Percentiles rank a stretch among this genome's conserved stretches.
Evolutionary conservation across 306 rosid genomes (phyloP).

Genomic region (Castanea crenata): DNA sequence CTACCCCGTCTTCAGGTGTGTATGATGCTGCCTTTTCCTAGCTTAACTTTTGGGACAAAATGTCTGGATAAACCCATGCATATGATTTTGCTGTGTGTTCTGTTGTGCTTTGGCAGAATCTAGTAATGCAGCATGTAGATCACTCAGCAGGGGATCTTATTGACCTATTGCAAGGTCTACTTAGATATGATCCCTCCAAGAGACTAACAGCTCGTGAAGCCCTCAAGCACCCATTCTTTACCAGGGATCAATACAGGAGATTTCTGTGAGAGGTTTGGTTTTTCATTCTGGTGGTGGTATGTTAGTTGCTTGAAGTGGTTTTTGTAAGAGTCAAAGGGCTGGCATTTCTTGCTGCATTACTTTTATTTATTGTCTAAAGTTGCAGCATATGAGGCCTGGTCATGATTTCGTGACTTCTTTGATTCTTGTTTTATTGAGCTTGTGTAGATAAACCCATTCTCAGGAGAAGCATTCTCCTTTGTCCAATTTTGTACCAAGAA

Average conservation of each 20-base stretch:
- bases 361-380: background rate
- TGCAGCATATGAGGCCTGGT: background rate
- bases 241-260: constrained; percentile 57
- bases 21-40: background rate
- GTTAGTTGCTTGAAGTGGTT: too few species aligned
- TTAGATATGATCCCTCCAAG: constrained; percentile 67
- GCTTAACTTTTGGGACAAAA: background rate
- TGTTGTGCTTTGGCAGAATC: constrained; percentile 47
- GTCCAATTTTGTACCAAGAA: constrained; percentile 33
- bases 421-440: background rate
- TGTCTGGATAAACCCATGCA: background rate
- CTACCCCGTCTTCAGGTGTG: constrained; percentile 85
- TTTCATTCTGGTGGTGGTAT: too few species aligned
- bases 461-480: constrained; percentile 32
- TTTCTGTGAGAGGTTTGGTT: background rate
- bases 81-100: background rate
- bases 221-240: constrained; percentile 71
- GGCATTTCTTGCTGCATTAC: too few species aligned
- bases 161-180: constrained; percentile 84
- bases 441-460: constrained; percentile 33
- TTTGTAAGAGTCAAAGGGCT: too few species aligned
- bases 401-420: background rate
- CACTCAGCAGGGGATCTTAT: constrained; percentile 93
- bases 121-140: constrained; percentile 90
- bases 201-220: constrained; percentile 77